Evolutionary conservation across 164 flowering plant genomes (phyloP).

Genomic region (Sedum album): DNA sequence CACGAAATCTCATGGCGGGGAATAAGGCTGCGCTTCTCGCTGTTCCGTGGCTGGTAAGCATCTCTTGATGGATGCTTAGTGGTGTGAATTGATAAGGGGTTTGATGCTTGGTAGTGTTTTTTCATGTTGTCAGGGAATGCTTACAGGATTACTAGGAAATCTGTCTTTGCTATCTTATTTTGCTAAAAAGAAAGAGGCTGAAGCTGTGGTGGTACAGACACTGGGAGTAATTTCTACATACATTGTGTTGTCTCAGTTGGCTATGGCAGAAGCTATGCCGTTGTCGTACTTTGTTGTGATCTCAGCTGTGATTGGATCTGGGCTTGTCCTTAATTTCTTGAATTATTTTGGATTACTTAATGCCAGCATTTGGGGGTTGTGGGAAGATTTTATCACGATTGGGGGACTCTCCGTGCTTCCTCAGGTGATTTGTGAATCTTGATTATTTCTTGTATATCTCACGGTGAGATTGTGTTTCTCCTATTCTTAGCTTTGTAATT

Average conservation of each 20-base stretch:
- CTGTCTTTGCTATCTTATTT: slow-evolving; percentile 87
- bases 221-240: slow-evolving; percentile 70
- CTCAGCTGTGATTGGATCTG: slow-evolving; percentile 56
- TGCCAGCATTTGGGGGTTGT: slow-evolving; percentile 45
- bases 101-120: background rate
- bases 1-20: slow-evolving; percentile 71
- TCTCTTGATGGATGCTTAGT: too few species aligned
- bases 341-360: slow-evolving; percentile 55
- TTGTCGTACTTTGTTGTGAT: slow-evolving; percentile 42
- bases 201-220: slow-evolving; percentile 73
- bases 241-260: slow-evolving; percentile 61
- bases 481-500: background rate
- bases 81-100: background rate
- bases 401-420: slow-evolving; percentile 86
- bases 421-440: slow-evolving; percentile 38
- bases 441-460: background rate
- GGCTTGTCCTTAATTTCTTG: slow-evolving; percentile 62
- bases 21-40: slow-evolving; percentile 66
- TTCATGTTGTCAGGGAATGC: slow-evolving; percentile 46
- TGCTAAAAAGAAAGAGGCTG: slow-evolving; percentile 79
- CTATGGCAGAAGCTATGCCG: slow-evolving; percentile 87
- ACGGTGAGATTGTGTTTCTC: background rate
- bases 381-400: slow-evolving; percentile 94
- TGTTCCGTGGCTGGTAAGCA: slow-evolving; percentile 77
- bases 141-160: slow-evolving; percentile 89